phyloP scores from a whole-genome alignment of 2,329 filamentous ascomycete genomes.

The Botryosphaeria dothidea region DNA sequence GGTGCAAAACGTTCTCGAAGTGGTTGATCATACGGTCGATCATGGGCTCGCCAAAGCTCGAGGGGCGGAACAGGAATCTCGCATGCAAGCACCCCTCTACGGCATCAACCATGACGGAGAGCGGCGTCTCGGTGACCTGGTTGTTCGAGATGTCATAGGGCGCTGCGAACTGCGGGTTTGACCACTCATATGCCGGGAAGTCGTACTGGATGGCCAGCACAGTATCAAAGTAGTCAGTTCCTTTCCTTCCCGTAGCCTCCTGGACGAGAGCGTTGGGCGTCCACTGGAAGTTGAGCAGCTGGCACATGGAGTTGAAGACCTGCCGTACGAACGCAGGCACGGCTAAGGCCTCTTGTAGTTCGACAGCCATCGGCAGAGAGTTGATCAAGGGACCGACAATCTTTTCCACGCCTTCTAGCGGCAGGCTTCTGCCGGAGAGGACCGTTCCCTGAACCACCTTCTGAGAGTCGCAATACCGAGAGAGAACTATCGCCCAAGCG shows the following conservation, averaged over 20 bases:
- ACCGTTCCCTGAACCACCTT: constrained; percentile 37
- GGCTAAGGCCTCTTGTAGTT: background rate
- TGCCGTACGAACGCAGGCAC: background rate
- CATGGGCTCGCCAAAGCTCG: background rate
- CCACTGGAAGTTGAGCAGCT: constrained; percentile 1
- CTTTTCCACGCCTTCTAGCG: constrained; percentile 29
- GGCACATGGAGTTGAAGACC: background rate
- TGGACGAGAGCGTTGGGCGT: constrained; percentile 10
- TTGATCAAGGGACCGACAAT: constrained; percentile 40
- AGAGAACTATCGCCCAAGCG: constrained; percentile 41
- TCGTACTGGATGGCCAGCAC: constrained; percentile 14
- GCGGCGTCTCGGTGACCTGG: background rate
- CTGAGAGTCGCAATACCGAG: constrained; percentile 32
- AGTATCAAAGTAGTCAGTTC: background rate
- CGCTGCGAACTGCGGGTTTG: background rate
- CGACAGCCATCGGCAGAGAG: background rate
- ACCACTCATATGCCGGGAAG: background rate
- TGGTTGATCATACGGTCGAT: background rate
- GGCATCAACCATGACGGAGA: background rate
- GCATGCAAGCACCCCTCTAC: background rate
- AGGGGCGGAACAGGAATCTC: constrained; percentile 5
- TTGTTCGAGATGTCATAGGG: background rate
- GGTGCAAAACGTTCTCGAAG: background rate
- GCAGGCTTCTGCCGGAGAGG: constrained; percentile 38
- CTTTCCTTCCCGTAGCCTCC: constrained; percentile 1